A percentile compares a stretch with the other conserved stretches of the same genome.
Conservation (phyloP, 495 filamentous ascomycete species). For the Xylaria palmicola region DNA sequence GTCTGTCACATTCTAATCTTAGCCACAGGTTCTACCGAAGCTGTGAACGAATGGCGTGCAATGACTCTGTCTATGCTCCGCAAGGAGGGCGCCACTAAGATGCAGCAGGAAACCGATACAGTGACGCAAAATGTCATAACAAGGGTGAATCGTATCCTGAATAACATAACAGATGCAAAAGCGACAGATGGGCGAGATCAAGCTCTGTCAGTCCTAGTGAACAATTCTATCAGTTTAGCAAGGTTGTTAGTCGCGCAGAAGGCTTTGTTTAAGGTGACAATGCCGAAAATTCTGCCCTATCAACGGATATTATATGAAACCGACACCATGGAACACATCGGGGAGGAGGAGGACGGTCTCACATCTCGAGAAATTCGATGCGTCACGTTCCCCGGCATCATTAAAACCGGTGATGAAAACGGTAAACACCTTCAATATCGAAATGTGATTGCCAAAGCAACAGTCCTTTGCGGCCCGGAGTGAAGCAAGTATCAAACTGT, state of each 20-base stretch:
- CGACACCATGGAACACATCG: constrained; percentile 56
- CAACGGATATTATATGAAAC: constrained; percentile 49
- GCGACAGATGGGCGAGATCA: constrained; percentile 46
- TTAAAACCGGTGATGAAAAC: constrained; percentile 56
- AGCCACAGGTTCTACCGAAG: constrained; percentile 41
- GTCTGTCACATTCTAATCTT: constrained; percentile 16
- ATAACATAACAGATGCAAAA: constrained; percentile 40
- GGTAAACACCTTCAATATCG: constrained; percentile 51
- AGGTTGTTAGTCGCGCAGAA: constrained; percentile 52
- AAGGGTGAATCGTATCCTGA: constrained; percentile 39
- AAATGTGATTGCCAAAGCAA: constrained; percentile 56
- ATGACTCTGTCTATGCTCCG: constrained; percentile 51
- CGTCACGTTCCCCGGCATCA: constrained; percentile 54
- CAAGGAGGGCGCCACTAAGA: constrained; percentile 41
- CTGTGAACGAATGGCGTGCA: constrained; percentile 56
- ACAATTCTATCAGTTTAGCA: constrained; percentile 49
- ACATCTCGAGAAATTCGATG: constrained; percentile 45
- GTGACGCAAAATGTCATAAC: constrained; percentile 38
- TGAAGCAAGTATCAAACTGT: constrained; percentile 23
- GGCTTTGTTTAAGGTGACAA: constrained; percentile 49
- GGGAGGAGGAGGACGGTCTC: constrained; percentile 51
- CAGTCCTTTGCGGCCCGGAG: constrained; percentile 52
- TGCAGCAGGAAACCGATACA: constrained; percentile 40
- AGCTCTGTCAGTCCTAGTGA: constrained; percentile 44
- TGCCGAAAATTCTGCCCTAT: constrained; percentile 49